These are phyloP conservation scores for Huntiella bhutanensis DNA, from an alignment of 2,329 filamentous ascomycete species.

Conservation along the genomic window DNA sequence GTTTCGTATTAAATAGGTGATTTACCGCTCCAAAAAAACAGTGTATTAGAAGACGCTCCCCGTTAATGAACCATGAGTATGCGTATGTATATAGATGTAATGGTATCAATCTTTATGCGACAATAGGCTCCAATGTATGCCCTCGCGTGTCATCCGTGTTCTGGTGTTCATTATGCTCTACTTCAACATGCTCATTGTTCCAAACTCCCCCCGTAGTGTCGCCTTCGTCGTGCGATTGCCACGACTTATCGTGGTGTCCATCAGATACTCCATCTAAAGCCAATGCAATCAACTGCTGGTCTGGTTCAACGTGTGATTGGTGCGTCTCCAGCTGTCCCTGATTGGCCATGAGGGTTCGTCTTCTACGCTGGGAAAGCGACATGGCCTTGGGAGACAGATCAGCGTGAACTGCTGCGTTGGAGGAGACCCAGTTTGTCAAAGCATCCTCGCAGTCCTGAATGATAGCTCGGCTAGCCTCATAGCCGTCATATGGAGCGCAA, in stretches of 20 bases:
- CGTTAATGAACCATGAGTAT: too few species aligned
- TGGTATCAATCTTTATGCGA: neutral
- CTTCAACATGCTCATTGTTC: constrained; percentile 33
- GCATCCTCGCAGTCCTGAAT: constrained; percentile 98
- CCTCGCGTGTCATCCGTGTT: constrained; percentile 34
- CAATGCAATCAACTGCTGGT: too few species aligned
- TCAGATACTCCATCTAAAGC: too few species aligned
- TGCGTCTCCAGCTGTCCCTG: too few species aligned
- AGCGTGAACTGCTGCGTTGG: constrained; percentile 72
- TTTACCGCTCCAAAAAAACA: too few species aligned
- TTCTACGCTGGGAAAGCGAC: constrained; percentile 64
- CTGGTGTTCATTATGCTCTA: constrained; percentile 22
- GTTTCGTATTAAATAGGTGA: too few species aligned
- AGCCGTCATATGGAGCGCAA: constrained; percentile 86
- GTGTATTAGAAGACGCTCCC: too few species aligned
- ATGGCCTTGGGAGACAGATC: constrained; percentile 77
- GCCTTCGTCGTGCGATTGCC: constrained; percentile 24
- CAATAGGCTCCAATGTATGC: constrained; percentile 32
- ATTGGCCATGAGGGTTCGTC: too few species aligned
- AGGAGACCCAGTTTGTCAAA: constrained; percentile 88
- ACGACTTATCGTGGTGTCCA: too few species aligned
- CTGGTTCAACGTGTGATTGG: too few species aligned
- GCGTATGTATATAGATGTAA: too few species aligned
- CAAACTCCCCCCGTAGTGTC: constrained; percentile 39
- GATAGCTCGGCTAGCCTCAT: constrained; percentile 95